Evolutionary conservation across 305 asterid species (phyloP).

Genomic region (Salvia sclarea): DNA sequence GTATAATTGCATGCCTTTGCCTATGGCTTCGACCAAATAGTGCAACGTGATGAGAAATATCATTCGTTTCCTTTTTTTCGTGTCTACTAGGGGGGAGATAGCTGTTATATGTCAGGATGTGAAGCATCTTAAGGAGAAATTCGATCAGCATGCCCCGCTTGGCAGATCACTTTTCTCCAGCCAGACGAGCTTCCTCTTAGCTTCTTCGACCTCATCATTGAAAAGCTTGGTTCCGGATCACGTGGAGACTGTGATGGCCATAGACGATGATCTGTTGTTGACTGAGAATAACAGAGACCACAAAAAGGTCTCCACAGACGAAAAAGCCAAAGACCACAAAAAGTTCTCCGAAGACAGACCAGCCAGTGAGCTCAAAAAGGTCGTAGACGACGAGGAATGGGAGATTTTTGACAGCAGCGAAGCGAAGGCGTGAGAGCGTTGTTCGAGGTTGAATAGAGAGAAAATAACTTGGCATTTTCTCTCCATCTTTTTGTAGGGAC

Average conservation of each 20-base stretch:
- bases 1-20: background rate
- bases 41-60: background rate
- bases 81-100: slow-evolving; percentile 66
- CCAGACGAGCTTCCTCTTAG: slow-evolving; percentile 62
- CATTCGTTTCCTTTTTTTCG: background rate
- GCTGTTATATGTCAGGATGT: slow-evolving; percentile 78
- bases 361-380: slow-evolving; percentile 29
- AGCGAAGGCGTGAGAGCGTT: slow-evolving; percentile 18
- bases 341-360: slow-evolving; percentile 31
- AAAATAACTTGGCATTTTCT: background rate
- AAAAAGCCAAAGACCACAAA: slow-evolving; percentile 28
- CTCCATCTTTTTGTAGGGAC: background rate
- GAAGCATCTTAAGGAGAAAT: slow-evolving; percentile 63
- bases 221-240: slow-evolving; percentile 44
- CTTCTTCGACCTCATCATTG: slow-evolving; percentile 43
- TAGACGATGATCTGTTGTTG: slow-evolving; percentile 31
- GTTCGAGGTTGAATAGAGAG: background rate
- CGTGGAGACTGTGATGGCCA: slow-evolving; percentile 28
- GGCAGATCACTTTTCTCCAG: slow-evolving; percentile 56
- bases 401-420: slow-evolving; percentile 49
- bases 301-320: slow-evolving; percentile 31
- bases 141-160: slow-evolving; percentile 59
- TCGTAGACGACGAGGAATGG: slow-evolving; percentile 58
- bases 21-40: background rate
- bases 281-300: slow-evolving; percentile 21